Evolutionary conservation across 2,329 filamentous ascomycete species (phyloP).

Genomic region (Daldinia sp.): DNA sequence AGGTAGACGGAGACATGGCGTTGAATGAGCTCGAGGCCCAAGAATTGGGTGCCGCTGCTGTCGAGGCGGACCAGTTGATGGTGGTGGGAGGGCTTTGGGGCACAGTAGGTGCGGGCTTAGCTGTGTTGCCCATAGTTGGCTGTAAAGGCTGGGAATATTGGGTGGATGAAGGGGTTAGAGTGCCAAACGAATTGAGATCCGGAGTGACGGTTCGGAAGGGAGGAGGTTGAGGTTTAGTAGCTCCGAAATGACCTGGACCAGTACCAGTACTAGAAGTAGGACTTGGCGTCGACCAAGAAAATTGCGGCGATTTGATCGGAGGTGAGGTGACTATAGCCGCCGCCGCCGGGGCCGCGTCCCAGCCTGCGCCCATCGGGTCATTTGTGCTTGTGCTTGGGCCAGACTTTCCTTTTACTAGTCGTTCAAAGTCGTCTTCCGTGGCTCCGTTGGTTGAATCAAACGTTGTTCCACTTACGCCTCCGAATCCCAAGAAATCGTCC

Average conservation of each 20-base stretch:
- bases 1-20: conserved; percentile 46
- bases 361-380: conserved; percentile 57
- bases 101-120: conserved; percentile 32
- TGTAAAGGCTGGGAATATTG: conserved; percentile 70
- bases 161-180: conserved; percentile 65
- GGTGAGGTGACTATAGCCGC: conserved; percentile 46
- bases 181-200: conserved; percentile 63
- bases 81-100: conserved; percentile 52
- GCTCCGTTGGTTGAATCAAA: conserved; percentile 62
- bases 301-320: conserved; percentile 53
- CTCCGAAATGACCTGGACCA: conserved; percentile 45
- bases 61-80: conserved; percentile 48
- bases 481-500: conserved; percentile 76
- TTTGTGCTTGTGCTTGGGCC: conserved; percentile 49
- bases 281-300: conserved; percentile 71
- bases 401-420: conserved; percentile 79
- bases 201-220: conserved; percentile 67
- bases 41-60: conserved; percentile 53
- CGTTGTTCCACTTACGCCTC: conserved; percentile 68
- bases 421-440: conserved; percentile 81
- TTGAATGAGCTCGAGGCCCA: conserved; percentile 56
- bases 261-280: conserved; percentile 48
- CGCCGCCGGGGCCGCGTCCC: conserved; percentile 53
- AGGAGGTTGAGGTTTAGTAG: conserved; percentile 50
- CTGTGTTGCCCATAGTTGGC: conserved; percentile 46